Evolutionary conservation across 225 moss, liverwort and hornwort genomes (phyloP).

Genomic region (Anthoceros angustus): DNA sequence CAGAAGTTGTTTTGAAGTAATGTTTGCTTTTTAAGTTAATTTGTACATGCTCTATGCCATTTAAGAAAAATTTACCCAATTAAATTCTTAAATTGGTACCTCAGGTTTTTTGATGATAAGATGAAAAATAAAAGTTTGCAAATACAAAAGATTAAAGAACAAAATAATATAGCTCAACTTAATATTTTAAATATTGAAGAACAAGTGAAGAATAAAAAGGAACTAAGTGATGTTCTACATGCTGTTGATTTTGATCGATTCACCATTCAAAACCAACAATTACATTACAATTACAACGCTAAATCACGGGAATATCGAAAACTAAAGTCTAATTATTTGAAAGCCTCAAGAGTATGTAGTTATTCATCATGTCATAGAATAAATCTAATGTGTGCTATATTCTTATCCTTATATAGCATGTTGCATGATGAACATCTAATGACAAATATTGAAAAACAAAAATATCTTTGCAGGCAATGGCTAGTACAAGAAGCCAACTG

Average conservation of each 20-base stretch:
- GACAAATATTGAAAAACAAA: not conserved
- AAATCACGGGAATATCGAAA: not conserved
- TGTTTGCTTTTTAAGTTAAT: not conserved
- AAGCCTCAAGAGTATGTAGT: not conserved
- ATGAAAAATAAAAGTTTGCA: not conserved
- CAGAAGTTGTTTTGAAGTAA: not conserved
- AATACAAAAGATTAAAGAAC: not conserved
- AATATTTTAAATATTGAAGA: not conserved
- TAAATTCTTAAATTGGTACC: not conserved
- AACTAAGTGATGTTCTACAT: not conserved
- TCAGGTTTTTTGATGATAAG: not conserved
- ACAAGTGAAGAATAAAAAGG: not conserved
- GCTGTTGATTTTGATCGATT: conserved; percentile 3
- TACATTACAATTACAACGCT: not conserved
- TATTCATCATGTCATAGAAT: not conserved
- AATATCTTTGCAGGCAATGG: not conserved
- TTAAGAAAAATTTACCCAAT: not conserved
- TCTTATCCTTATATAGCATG: no score
- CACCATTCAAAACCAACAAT: not conserved
- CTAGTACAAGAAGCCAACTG: not conserved
- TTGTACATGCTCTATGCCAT: not conserved
- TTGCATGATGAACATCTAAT: not conserved
- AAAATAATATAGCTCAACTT: not conserved
- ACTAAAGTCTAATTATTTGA: not conserved
- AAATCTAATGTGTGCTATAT: no score